Evolutionary conservation across 2,329 filamentous ascomycete species (phyloP), one percentile per base, ranked within the genome.

Genomic region (Trichoderma lentiforme): DNA sequence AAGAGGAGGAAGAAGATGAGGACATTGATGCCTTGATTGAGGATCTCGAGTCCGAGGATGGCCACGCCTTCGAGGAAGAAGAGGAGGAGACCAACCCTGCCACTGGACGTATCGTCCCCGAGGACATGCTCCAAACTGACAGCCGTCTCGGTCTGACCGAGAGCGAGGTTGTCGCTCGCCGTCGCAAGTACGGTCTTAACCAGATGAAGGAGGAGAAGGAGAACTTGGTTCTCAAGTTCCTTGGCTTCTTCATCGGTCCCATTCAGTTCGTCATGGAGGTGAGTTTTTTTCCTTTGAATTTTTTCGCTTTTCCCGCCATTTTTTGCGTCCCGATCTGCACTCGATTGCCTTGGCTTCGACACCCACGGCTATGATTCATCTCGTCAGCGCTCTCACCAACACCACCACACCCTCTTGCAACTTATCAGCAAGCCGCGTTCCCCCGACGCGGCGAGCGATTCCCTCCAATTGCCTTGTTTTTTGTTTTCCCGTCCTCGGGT

Each of bases 231-330:
- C 87, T 96, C 78, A 96, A 97, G 86, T 97, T 97, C 83, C 82
- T 90, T 78, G 86, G 88, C 77, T 96, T 93, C 85, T 97, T 97
- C 82, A 86, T 96, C 71, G 94, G 94, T 76, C 94, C 94, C 28
- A 95, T 97, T 76, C 94, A 97, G 81, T 95, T 95, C 83, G 94
- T 97, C 80, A 97, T 97, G 94, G 93, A 95, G 90, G 92, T 91
- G 81, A 80, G 89, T 67, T 32, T 71, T 21, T 64, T 51, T 34
- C 36, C 68, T 53, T n/a, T 5, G 14, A 1, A 11, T 51, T 61
- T 56, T 51, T 51, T 21, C 43, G n/a, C 43, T 26, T n/a, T 58
- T 15, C 68, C 26, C 58, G 53, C 24, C 34, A 53, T 56, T 32
- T 26, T 39, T 26, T 51, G 21, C 24, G 18, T 34, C 24, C 8